A percentile compares a stretch with the other conserved stretches of the same genome.
These are phyloP conservation scores for Jamesozyma hellenica DNA, from an alignment of 805 yeast genomes.

Conservation along the genomic window DNA sequence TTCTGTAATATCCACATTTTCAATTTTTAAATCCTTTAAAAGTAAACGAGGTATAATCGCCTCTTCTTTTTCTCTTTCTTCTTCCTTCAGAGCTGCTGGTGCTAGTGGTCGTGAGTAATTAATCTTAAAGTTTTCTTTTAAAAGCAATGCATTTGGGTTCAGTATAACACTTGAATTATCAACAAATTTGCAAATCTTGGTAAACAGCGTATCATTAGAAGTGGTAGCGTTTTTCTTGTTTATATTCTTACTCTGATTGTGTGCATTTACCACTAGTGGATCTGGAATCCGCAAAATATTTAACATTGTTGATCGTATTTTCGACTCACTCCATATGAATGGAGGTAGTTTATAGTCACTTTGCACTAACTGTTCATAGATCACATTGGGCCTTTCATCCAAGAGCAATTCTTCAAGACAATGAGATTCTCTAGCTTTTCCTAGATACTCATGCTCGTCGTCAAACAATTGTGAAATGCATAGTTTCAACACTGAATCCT, in stretches of 20 bases:
- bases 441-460: not conserved
- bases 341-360: slow-evolving; percentile 15
- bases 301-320: slow-evolving; percentile 17
- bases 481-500: not conserved
- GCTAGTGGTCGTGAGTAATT: slow-evolving; percentile 13
- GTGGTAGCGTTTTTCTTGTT: not conserved
- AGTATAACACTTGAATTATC: slow-evolving; percentile 1
- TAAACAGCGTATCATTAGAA: slow-evolving; percentile 16
- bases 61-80: slow-evolving; percentile 11
- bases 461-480: slow-evolving; percentile 2
- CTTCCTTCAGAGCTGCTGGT: slow-evolving; percentile 10
- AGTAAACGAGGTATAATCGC: slow-evolving; percentile 13
- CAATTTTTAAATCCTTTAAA: slow-evolving; percentile 1
- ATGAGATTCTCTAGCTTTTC: not conserved
- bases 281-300: slow-evolving; percentile 18
- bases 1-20: slow-evolving; percentile 6
- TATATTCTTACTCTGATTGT: not conserved
- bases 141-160: slow-evolving; percentile 1
- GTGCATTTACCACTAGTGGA: not conserved
- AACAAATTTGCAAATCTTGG: slow-evolving; percentile 5
- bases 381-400: slow-evolving; percentile 24
- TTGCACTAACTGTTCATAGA: slow-evolving; percentile 25
- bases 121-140: slow-evolving; percentile 15
- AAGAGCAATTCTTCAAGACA: slow-evolving; percentile 11
- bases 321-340: slow-evolving; percentile 23